Evolutionary conservation across 495 filamentous ascomycete genomes (phyloP).

Genomic region (Podospora didyma): DNA sequence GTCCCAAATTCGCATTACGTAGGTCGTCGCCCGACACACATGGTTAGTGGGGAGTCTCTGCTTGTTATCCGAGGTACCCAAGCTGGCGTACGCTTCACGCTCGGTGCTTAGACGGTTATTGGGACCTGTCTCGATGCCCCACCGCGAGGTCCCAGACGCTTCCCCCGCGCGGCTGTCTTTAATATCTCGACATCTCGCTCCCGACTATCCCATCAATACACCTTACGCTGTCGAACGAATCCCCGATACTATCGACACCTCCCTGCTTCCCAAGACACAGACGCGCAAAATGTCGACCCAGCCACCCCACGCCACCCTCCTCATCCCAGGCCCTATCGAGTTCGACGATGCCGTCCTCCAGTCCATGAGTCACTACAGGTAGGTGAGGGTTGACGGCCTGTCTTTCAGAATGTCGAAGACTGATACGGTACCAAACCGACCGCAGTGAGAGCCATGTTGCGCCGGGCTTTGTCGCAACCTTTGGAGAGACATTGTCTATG

Average conservation of each 20-base stretch:
- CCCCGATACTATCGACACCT: slow-evolving; percentile 57
- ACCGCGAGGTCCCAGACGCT: slow-evolving; percentile 48
- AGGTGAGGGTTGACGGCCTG: neutral
- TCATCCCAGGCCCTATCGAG: slow-evolving; percentile 97
- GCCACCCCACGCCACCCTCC: slow-evolving; percentile 72
- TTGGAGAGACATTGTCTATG: slow-evolving; percentile 84
- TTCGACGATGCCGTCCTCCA: slow-evolving; percentile 96
- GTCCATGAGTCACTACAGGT: slow-evolving; percentile 97
- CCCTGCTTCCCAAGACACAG: slow-evolving; percentile 27
- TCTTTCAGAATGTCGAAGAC: neutral
- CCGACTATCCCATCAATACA: slow-evolving; percentile 47
- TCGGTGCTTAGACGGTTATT: slow-evolving; percentile 23
- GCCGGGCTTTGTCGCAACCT: slow-evolving; percentile 79
- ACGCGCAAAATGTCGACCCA: slow-evolving; percentile 70
- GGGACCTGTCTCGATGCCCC: slow-evolving; percentile 40
- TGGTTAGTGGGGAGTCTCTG: neutral
- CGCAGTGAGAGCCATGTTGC: slow-evolving; percentile 87
- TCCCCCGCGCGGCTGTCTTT: slow-evolving; percentile 68
- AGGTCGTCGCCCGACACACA: neutral
- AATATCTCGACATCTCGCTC: slow-evolving; percentile 75
- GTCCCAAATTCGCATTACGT: neutral
- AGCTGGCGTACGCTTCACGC: slow-evolving; percentile 17
- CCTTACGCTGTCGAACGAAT: slow-evolving; percentile 37
- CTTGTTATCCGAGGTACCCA: neutral
- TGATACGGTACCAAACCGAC: slow-evolving; percentile 7